Evolutionary conservation across 208 protist species (phyloP), one percentile per base, ranked within the genome.

Genomic region (Leishmania gerbilli): DNA sequence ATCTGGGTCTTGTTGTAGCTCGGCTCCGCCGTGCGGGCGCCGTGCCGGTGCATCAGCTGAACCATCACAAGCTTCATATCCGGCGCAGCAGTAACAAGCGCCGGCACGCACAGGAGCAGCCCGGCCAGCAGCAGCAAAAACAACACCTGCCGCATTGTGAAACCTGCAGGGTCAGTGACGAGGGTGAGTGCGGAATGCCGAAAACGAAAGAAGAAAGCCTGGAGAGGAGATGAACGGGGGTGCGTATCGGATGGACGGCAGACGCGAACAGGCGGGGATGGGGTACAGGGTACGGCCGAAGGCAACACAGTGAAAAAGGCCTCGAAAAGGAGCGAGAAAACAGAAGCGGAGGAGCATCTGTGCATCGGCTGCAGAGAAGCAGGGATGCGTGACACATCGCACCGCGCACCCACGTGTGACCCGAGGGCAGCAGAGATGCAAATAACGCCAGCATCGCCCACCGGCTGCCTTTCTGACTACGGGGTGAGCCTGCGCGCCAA

Each of bases 31-130:
- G 75, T 56, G 64, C 90, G 90, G 2, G 88, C 88, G 37, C 88
- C 88, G 74, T 91, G 90, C 11, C 90, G 86, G 71, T 93, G 90
- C 19, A 91, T 69, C 27, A 91, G 11, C 85, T 92, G 87, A 40
- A 90, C 67, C 71, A 81, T 79, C 53, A 81, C 64, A 5, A 86
- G 67, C 75, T 81, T 86, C 31, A 84, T 49, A 42, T 76, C 74
- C 15, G 53, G 75, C 24, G 62, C 75, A 37, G 53, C 74, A 27
- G 60, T 6, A 24, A 51, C 60, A 67, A 64, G 42, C 58, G 6
- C 56, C n/a, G 65, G n/a, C 27, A 68, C 4, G 65, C 74, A 76
- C 45, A 67, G 55, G 27, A 76, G 72, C 45, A 74, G 13, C 72
- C 47, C 71, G 13, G 62, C 62, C 45, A 56, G 49, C 37, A 84